Conservation (phyloP, 768 basidiomycete genomes). For the Boletus sp. region DNA sequence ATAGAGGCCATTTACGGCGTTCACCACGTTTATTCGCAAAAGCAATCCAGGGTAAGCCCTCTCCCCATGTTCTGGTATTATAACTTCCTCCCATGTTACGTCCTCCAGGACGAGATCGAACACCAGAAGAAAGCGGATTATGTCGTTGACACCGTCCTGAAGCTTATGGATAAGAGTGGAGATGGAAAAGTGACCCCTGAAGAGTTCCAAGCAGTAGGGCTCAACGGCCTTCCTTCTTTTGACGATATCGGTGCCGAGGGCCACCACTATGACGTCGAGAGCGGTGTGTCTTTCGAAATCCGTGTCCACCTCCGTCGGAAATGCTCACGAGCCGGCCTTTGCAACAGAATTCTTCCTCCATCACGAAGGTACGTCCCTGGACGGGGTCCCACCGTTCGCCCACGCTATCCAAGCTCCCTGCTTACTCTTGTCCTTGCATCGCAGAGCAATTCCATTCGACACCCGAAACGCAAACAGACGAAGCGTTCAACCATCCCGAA, state of each 20-base stretch:
- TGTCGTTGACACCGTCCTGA: constrained; percentile 70
- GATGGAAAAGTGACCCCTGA: constrained; percentile 68
- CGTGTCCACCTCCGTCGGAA: background rate
- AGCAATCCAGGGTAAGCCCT: constrained; percentile 60
- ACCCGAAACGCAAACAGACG: constrained; percentile 96
- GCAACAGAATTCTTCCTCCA: constrained; percentile 86
- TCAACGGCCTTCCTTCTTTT: constrained; percentile 79
- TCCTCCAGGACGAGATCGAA: constrained; percentile 61
- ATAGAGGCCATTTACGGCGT: constrained; percentile 96
- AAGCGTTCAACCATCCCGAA: constrained; percentile 91
- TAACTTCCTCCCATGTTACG: background rate
- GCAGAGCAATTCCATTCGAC: constrained; percentile 90
- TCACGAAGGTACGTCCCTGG: constrained; percentile 75
- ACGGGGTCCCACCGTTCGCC: no score
- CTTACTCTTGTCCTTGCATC: background rate
- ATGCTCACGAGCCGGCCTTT: background rate
- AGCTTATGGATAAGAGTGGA: constrained; percentile 64
- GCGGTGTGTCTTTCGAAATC: constrained; percentile 50
- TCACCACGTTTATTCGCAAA: constrained; percentile 85
- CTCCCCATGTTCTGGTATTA: background rate
- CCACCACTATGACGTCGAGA: constrained; percentile 90
- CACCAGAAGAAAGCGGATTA: constrained; percentile 79
- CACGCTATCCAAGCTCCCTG: background rate
- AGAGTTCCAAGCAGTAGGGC: constrained; percentile 71
- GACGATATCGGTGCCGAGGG: constrained; percentile 83